Evolutionary conservation across 2,329 filamentous ascomycete genomes (phyloP), one percentile per base, ranked within the genome.

Genomic region (Talaromyces atroroseus): DNA sequence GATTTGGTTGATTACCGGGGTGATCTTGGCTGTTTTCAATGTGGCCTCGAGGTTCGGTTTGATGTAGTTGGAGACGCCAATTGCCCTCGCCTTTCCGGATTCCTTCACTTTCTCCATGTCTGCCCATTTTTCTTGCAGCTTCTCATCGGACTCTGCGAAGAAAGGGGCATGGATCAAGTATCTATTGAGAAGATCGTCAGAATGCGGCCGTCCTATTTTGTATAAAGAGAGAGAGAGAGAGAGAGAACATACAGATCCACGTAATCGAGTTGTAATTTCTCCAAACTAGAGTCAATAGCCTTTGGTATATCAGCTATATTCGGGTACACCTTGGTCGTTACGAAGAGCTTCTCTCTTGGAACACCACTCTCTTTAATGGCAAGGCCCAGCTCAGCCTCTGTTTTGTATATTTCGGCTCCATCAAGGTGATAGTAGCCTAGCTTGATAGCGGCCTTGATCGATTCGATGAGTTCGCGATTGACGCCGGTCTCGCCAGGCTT

Each of bases 201-300:
- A 53, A 68, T 66, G 1, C 79, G 79, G 48, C 80, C 74, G 45
- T 76, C 69, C 69, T 20, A 77, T 74, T 24, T 74, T 70, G 49
- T 76, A 75, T 65, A 80, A 83, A 0, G 81, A 72, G 11, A 77
- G 74, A 0, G 80, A 82, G 21, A 7, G 78, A 80, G 89, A 71
- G 87, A 85, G 68, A 89, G 87, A 56, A 88, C 76, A 68, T 82
- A 88, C 12, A 89, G 75, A 66, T 89, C 86, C 56, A 89, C 76
- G 66, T 89, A 88, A 56, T 85, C 84, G 32, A 85, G 74, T 14
- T 78, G 80, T 63, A 88, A 78, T 64, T 84, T 79, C 67, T 84
- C 79, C 54, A 88, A 75, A 46, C 84, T 84, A 42, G 81, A 77
- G 60, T 80, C 77, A 50, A 84, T 80, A 59, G 84, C 85, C 60